Evolutionary conservation across 148 eudicot species (phyloP), one percentile per base, ranked within the genome.

Genomic region (Heliosperma pusillum): DNA sequence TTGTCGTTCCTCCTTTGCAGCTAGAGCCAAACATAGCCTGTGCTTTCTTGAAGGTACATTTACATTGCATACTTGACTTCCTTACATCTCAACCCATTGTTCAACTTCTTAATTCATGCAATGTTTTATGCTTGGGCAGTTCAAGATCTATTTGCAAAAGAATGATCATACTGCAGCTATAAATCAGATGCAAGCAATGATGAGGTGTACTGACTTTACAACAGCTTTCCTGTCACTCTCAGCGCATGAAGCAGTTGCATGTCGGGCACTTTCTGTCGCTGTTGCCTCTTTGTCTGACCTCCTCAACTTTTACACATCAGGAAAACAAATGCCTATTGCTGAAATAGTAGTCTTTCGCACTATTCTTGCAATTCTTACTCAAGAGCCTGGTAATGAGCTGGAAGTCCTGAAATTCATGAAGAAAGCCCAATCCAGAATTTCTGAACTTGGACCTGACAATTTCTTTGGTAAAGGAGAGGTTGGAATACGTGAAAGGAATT

Each of bases 381-480:
- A 89, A 78, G 90, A 89, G 66, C 82, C 89, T 45, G 84, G 80
- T 66, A 84, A 88, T 64, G 92, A 90, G 76, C 64, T 79, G 45
- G 94, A 92, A 73, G 78, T 83, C 78, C 89, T 95, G 61, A 85
- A 80, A 73, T 84, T 83, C 84, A 84, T 90, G 88, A 89, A 86
- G 73, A 87, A 69, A 74, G 87, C 90, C 79, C 88, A 86, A 78
- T 79, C 82, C 47, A 84, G 94, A 71, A 71, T 80, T 47, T 52
- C 69, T 58, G 99, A 90, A 80, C 81, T 92, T 29, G 97, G 97
- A 27, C 78, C 92, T 74, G 94, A 83, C 33, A 61, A 71, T 73
- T 92, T 92, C 82, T 86, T 95, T 72, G 99, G 99, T 74, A 92
- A 89, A 85, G 93, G 86, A 76, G 99, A 95, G 85, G 89, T 87